These are phyloP conservation scores for Dovyalis caffra DNA, from an alignment of 345 rosid genomes.

Conservation along the genomic window DNA sequence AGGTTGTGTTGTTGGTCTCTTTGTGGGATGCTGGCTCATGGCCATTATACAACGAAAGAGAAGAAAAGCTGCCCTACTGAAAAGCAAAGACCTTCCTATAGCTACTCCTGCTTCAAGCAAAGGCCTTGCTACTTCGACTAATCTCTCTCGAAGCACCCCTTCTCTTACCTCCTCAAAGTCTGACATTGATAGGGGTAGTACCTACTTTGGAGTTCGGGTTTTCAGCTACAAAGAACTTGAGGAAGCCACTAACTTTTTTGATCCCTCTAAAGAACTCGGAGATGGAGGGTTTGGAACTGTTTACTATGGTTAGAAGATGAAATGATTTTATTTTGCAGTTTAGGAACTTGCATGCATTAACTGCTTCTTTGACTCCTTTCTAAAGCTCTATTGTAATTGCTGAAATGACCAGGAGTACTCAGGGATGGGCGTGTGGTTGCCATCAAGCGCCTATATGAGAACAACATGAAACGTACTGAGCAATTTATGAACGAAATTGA, in stretches of 20 bases:
- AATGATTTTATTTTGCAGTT: not conserved
- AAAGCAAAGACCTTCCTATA: constrained; percentile 37
- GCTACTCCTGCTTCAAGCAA: constrained; percentile 41
- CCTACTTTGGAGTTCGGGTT: constrained; percentile 68
- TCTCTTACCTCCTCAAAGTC: constrained; percentile 46
- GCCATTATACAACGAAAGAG: constrained; percentile 29
- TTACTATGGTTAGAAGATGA: constrained; percentile 54
- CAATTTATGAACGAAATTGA: constrained; percentile 81
- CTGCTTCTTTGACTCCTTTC: not conserved
- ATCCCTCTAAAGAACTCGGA: constrained; percentile 72
- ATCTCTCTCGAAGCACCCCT: constrained; percentile 46
- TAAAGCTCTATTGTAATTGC: not conserved
- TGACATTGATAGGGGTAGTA: constrained; percentile 48
- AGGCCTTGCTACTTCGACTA: constrained; percentile 38
- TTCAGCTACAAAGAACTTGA: constrained; percentile 70
- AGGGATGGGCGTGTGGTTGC: constrained; percentile 78
- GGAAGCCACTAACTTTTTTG: constrained; percentile 71
- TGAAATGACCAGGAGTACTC: constrained; percentile 48
- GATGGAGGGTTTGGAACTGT: constrained; percentile 91
- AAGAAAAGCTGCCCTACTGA: constrained; percentile 29
- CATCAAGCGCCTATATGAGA: constrained; percentile 72
- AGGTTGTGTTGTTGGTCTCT: constrained; percentile 22
- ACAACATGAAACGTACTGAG: constrained; percentile 59
- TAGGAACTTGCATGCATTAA: not conserved
- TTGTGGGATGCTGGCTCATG: constrained; percentile 25